phyloP scores from a whole-genome alignment of 306 rosid genomes.

The Lathyrus aphaca region DNA sequence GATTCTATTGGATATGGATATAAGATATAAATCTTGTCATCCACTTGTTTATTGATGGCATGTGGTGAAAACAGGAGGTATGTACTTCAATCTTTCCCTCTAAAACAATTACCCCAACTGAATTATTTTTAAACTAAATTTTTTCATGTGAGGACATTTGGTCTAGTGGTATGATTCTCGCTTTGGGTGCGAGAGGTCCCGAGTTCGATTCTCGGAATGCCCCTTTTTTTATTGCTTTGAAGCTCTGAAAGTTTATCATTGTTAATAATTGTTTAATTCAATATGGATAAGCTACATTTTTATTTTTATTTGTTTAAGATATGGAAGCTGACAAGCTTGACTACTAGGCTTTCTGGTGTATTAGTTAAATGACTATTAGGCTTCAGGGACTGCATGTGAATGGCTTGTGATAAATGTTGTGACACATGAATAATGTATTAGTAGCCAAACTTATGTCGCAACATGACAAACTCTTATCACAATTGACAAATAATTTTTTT shows the following conservation, averaged over 20 bases:
- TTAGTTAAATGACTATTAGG: background rate
- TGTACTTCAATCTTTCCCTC: too few relatives aligned
- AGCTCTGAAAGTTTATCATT: background rate
- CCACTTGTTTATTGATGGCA: too few relatives aligned
- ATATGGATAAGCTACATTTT: background rate
- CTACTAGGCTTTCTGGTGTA: background rate
- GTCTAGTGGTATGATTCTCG: too few relatives aligned
- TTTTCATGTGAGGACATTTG: too few relatives aligned
- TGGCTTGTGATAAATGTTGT: background rate
- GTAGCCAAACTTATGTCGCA: background rate
- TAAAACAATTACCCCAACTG: too few relatives aligned
- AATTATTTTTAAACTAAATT: too few relatives aligned
- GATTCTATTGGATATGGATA: too few relatives aligned
- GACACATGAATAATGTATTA: background rate
- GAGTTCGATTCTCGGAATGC: too few relatives aligned
- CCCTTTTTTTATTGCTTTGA: background rate
- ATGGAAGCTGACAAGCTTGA: background rate
- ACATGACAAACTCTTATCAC: too few relatives aligned
- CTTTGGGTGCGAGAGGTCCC: too few relatives aligned
- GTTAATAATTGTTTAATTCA: background rate
- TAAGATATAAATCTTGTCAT: too few relatives aligned
- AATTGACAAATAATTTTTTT: background rate
- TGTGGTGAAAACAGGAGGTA: too few relatives aligned
- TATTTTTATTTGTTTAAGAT: background rate
- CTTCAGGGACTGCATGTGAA: conserved; percentile 1